These are phyloP conservation scores for Calonectria pseudoturangicola DNA, from an alignment of 2,329 filamentous ascomycete species.

Conservation along the genomic window DNA sequence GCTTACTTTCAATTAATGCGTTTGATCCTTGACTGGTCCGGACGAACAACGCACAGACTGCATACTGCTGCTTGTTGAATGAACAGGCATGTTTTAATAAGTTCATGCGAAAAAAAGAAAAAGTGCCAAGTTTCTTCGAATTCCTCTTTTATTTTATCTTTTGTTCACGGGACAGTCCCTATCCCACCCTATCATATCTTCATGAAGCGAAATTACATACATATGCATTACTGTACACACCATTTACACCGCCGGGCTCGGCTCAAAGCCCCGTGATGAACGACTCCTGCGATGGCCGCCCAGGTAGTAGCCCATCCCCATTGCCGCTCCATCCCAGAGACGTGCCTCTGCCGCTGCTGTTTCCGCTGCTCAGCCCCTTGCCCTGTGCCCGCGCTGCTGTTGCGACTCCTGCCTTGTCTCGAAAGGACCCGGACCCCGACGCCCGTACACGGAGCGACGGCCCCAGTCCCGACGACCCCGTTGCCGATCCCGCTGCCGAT, in stretches of 20 bases:
- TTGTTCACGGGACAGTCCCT: not conserved
- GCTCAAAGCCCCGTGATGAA: conserved; percentile 6
- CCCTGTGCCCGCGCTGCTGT: not conserved
- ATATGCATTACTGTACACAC: conserved; percentile 31
- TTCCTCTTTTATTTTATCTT: not conserved
- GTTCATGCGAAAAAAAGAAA: conserved; percentile 11
- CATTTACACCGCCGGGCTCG: not conserved
- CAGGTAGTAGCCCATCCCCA: conserved; percentile 4
- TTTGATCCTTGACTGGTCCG: not conserved
- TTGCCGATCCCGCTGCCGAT: conserved; percentile 18
- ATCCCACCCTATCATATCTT: conserved; percentile 26
- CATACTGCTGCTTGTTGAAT: not conserved
- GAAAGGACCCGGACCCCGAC: conserved; percentile 17
- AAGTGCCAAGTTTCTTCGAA: not conserved
- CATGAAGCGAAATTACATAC: conserved; percentile 31
- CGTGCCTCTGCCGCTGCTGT: not conserved
- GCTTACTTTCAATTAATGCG: not conserved
- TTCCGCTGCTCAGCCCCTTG: not conserved
- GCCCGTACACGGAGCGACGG: not conserved
- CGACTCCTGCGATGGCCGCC: conserved; percentile 34
- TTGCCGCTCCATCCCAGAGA: conserved; percentile 15
- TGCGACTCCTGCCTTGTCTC: not conserved
- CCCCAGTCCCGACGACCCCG: not conserved
- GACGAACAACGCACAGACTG: conserved; percentile 16
- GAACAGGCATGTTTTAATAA: not conserved